A percentile compares a stretch with the other conserved stretches of the same genome.
Conservation (phyloP, 2,329 filamentous ascomycete species). For the Fusarium sp. region DNA sequence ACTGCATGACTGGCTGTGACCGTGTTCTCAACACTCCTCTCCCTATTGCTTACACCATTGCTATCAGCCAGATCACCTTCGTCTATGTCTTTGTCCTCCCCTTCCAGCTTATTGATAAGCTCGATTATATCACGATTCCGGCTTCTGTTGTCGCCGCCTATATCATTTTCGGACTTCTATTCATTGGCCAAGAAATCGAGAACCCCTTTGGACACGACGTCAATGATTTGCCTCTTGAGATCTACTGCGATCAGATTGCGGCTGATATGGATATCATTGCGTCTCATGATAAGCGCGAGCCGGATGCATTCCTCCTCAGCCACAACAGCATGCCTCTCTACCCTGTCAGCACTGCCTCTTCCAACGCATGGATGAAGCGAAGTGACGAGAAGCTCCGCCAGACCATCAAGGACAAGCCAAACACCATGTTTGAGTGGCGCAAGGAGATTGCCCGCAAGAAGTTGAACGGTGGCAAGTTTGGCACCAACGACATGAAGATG, state of each 20-base stretch:
- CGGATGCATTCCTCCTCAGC: conserved; percentile 47
- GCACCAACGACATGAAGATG: conserved; percentile 11
- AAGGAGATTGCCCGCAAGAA: conserved; percentile 35
- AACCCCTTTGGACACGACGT: conserved; percentile 87
- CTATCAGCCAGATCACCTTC: conserved; percentile 87
- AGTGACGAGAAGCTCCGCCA: conserved; percentile 52
- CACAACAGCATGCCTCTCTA: conserved; percentile 63
- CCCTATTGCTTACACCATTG: conserved; percentile 83
- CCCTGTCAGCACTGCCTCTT: conserved; percentile 58
- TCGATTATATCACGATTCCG: conserved; percentile 81
- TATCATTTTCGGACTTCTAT: conserved; percentile 80
- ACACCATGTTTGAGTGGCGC: conserved; percentile 49
- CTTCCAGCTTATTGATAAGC: conserved; percentile 75
- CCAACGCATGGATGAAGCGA: conserved; percentile 51
- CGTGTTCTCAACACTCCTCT: conserved; percentile 84
- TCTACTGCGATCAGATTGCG: conserved; percentile 79
- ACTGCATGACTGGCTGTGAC: conserved; percentile 76
- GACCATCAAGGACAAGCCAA: conserved; percentile 53
- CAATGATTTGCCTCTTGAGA: conserved; percentile 81
- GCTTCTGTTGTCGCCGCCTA: conserved; percentile 77
- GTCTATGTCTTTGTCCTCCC: conserved; percentile 83
- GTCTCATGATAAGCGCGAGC: conserved; percentile 52
- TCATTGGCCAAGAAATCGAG: conserved; percentile 83
- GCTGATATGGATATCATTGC: conserved; percentile 79
- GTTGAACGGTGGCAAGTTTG: conserved; percentile 6